Base-by-base conservation (phyloP, 306 rosid genomes). In the Rosa lucieae region DNA sequence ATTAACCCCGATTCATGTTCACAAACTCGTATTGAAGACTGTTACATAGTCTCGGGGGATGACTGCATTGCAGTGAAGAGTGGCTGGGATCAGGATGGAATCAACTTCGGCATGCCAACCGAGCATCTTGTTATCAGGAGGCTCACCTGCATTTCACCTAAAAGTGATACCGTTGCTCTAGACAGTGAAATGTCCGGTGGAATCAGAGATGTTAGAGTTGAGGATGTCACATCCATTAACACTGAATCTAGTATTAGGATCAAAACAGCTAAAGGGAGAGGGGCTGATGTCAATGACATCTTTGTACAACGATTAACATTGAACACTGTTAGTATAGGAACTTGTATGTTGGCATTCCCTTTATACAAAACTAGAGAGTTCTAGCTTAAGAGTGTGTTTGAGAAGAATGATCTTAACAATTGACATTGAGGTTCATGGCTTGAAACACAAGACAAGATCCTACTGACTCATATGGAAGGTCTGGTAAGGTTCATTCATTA, bases 101-200 rank as follows among this genome's bases (percentile, higher is more conserved):
- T 86, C 70, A 82, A 80, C 61, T 47, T 88, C 48, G 96, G 91
- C 53, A 93, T 84, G 91, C 94, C 96, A 32, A 86, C 85, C 1
- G 43, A 89, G 77, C 88, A 89, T 46, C 86, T 90, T 2, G n/a
- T 84, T 18, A 89, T 89, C 15, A 85, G 86, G 65, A 84, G 91
- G 51, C 77, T 92, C 18, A 87, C 84, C 14, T 92, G 92, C 82
- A 80, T 90, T 47, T 92, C 97, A 12, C 93, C 92, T 0, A 83
- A 86, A 42, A 89, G 94, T 44, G 94, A 97, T 0, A 77, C 82
- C 62, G 79, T 94, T 62, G 97, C 98, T 0, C 85, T 92, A 37
- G 98, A 97, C 1, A 94, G 97, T 29, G 97, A 94, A 73, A 94
- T 94, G 98, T 94, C 93, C 0, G 97, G 97, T 11, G 98, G 97